These are phyloP conservation scores for Thymus mandschuricus DNA, from an alignment of 257 asterid genomes.

Conservation along the genomic window DNA sequence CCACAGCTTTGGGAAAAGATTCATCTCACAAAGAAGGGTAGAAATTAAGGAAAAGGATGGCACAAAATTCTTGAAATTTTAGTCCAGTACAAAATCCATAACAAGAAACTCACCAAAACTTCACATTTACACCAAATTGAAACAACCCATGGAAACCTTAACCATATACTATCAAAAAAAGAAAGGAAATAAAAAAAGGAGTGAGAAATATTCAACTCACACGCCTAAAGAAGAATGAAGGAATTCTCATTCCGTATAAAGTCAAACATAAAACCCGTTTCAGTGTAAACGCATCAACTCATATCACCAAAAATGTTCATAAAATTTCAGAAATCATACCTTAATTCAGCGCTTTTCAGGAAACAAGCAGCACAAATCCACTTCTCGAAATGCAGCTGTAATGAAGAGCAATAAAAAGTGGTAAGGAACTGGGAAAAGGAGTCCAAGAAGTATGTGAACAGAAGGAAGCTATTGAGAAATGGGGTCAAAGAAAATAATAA, in stretches of 20 bases:
- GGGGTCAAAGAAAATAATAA: slow-evolving; percentile 36
- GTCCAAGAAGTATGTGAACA: slow-evolving; percentile 29
- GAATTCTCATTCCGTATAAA: slow-evolving; percentile 13
- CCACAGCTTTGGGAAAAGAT: slow-evolving; percentile 5
- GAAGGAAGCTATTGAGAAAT: slow-evolving; percentile 43
- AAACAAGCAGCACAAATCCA: slow-evolving; percentile 19
- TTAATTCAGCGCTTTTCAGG: slow-evolving; percentile 6
- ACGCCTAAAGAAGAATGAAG: slow-evolving; percentile 2
- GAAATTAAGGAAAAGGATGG: background rate
- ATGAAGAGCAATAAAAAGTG: slow-evolving; percentile 20
- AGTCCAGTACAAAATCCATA: slow-evolving; percentile 5
- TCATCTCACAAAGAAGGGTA: too few relatives aligned
- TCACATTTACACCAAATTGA: slow-evolving; percentile 17
- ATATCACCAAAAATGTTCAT: slow-evolving; percentile 4
- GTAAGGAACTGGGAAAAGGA: slow-evolving; percentile 19
- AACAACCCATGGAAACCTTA: slow-evolving; percentile 20
- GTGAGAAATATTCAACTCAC: slow-evolving; percentile 21
- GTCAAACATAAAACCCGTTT: slow-evolving; percentile 22
- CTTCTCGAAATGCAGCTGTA: slow-evolving; percentile 10
- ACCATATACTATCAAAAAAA: slow-evolving; percentile 9
- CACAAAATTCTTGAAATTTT: background rate
- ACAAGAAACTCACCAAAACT: slow-evolving; percentile 15
- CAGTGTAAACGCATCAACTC: slow-evolving; percentile 32
- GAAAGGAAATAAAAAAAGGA: background rate
- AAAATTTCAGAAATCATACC: slow-evolving; percentile 25